These are phyloP conservation scores for Penicillium steckii DNA, from an alignment of 495 filamentous ascomycete genomes.

Conservation along the genomic window DNA sequence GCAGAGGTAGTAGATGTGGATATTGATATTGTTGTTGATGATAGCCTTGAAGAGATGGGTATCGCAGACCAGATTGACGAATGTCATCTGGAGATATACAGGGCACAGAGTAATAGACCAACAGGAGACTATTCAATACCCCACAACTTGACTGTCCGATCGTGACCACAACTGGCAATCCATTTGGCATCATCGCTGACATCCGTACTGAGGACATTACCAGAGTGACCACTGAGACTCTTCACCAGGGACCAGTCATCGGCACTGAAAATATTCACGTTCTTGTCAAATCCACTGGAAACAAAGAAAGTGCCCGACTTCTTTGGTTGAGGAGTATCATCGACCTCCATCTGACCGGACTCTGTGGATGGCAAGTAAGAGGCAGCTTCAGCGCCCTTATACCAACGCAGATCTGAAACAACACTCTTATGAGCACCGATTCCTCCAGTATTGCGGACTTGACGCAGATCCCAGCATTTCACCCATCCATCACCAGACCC, in stretches of 20 bases:
- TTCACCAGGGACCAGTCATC: slow-evolving; percentile 94
- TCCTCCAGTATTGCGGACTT: slow-evolving; percentile 75
- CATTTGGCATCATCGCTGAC: slow-evolving; percentile 80
- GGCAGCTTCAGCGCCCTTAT: slow-evolving; percentile 74
- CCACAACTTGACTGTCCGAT: slow-evolving; percentile 96
- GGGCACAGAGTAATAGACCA: not conserved
- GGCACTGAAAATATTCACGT: slow-evolving; percentile 91
- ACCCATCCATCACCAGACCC: slow-evolving; percentile 94
- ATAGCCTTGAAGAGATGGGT: too few species aligned
- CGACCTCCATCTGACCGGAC: slow-evolving; percentile 57
- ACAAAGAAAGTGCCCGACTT: slow-evolving; percentile 88
- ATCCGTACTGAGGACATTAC: slow-evolving; percentile 87
- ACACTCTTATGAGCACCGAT: slow-evolving; percentile 91
- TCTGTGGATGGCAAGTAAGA: slow-evolving; percentile 58
- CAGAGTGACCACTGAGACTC: slow-evolving; percentile 83
- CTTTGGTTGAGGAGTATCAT: slow-evolving; percentile 55
- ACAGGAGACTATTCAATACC: slow-evolving; percentile 82
- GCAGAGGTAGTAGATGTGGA: too few species aligned
- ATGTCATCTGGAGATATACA: not conserved
- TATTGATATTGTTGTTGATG: too few species aligned
- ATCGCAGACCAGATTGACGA: not conserved
- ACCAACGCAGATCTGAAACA: slow-evolving; percentile 93
- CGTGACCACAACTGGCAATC: slow-evolving; percentile 91
- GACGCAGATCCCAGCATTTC: slow-evolving; percentile 96
- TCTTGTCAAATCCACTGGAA: slow-evolving; percentile 88